phyloP scores from a whole-genome alignment of 2,329 filamentous ascomycete species.

The Ustilaginoidea virens region DNA sequence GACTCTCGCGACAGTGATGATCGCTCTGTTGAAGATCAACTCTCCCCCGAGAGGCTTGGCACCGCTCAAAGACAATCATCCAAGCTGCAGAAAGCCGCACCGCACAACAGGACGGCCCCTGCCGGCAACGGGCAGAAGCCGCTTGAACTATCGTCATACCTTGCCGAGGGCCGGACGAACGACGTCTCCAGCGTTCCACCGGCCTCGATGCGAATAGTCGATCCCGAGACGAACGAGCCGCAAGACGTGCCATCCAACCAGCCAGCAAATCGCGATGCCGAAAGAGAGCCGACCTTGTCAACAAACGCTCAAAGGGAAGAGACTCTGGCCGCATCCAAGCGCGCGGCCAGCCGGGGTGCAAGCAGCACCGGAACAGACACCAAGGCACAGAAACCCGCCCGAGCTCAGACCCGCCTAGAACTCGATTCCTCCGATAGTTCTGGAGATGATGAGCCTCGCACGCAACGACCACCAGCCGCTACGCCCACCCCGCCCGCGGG shows the following conservation, averaged over 20 bases:
- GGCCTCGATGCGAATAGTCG: slow-evolving; percentile 42
- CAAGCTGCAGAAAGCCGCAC: slow-evolving; percentile 56
- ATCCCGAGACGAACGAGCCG: slow-evolving; percentile 31
- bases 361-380: slow-evolving; percentile 24
- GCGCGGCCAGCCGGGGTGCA: slow-evolving; percentile 9
- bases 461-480: slow-evolving; percentile 10
- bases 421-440: slow-evolving; percentile 57
- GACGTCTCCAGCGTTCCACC: slow-evolving; percentile 41
- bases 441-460: slow-evolving; percentile 25
- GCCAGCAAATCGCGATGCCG: slow-evolving; percentile 10
- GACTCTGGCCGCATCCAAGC: slow-evolving; percentile 13
- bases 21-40: slow-evolving; percentile 21
- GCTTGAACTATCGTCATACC: slow-evolving; percentile 26
- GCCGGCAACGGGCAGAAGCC: slow-evolving; percentile 14
- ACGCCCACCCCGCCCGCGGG: too few relatives aligned
- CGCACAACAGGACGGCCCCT: slow-evolving; percentile 23
- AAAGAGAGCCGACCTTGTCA: slow-evolving; percentile 17
- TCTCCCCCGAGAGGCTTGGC: slow-evolving; percentile 23
- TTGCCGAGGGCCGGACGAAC: slow-evolving; percentile 30
- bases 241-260: slow-evolving; percentile 19
- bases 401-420: slow-evolving; percentile 45
- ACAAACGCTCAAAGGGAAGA: slow-evolving; percentile 22
- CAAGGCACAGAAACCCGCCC: slow-evolving; percentile 32
- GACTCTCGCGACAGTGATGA: slow-evolving; percentile 30
- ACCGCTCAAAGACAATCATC: slow-evolving; percentile 41